These are phyloP conservation scores for Nakaseomyces glabratus DNA, from an alignment of 1,139 yeast species.

Conservation along the genomic window DNA sequence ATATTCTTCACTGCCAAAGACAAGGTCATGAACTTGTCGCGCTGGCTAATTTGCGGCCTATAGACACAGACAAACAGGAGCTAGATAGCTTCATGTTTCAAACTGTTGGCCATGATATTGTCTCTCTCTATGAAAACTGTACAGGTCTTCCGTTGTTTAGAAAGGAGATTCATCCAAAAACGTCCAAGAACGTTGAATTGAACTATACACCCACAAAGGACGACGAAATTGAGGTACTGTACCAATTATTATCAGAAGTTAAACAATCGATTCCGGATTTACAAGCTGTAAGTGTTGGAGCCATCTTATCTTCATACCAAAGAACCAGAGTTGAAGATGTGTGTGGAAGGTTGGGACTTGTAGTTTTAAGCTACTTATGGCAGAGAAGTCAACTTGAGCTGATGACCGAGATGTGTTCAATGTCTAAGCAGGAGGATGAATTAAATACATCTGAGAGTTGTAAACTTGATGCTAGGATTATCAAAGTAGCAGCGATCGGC, in stretches of 20 bases:
- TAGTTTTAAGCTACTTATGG: constrained; percentile 76
- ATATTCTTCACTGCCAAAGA: constrained; percentile 70
- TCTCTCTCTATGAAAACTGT: constrained; percentile 58
- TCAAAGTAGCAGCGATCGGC: constrained; percentile 92
- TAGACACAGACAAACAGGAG: constrained; percentile 41
- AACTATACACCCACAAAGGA: constrained; percentile 57
- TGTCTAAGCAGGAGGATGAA: constrained; percentile 18
- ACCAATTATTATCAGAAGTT: constrained; percentile 41
- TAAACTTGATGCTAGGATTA: constrained; percentile 71
- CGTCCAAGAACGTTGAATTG: constrained; percentile 52
- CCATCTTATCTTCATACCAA: constrained; percentile 87
- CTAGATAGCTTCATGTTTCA: constrained; percentile 95
- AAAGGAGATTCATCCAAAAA: constrained; percentile 48
- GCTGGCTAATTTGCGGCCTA: constrained; percentile 74
- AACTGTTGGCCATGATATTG: constrained; percentile 89
- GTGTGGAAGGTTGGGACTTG: constrained; percentile 61
- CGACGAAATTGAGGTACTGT: constrained; percentile 85
- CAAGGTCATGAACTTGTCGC: constrained; percentile 82
- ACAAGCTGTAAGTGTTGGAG: constrained; percentile 89
- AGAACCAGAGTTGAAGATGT: constrained; percentile 89
- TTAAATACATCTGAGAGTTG: constrained; percentile 25
- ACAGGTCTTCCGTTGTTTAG: constrained; percentile 74
- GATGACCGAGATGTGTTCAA: constrained; percentile 69
- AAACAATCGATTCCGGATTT: constrained; percentile 55
- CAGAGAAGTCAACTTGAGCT: constrained; percentile 72